Percentiles rank a stretch among this genome's conserved stretches.
These are phyloP conservation scores for Sequoia sempervirens DNA, from an alignment of 75 land plant species.

Conservation along the genomic window DNA sequence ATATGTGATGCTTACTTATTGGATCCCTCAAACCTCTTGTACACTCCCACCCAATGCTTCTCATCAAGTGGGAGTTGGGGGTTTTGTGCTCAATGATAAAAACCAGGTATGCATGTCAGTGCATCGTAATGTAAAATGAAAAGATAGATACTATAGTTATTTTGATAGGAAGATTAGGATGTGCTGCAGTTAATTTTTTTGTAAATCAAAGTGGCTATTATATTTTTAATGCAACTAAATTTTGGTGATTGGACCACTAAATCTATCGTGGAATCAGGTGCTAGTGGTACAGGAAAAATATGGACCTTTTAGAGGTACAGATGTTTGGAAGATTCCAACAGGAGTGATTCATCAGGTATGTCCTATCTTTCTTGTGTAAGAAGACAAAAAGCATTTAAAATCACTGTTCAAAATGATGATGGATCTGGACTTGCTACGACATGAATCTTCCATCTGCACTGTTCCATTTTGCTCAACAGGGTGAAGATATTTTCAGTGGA, in stretches of 20 bases:
- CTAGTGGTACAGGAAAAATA: constrained; percentile 39
- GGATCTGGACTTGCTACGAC: background rate
- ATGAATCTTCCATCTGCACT: background rate
- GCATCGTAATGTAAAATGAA: background rate
- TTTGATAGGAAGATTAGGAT: background rate
- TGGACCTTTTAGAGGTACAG: constrained; percentile 34
- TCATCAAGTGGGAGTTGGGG: constrained; percentile 46
- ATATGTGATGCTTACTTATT: constrained; percentile 31
- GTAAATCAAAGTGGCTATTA: background rate
- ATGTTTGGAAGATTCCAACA: constrained; percentile 46
- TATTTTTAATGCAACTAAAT: background rate
- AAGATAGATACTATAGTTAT: background rate
- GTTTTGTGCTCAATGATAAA: constrained; percentile 29
- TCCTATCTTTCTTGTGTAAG: background rate
- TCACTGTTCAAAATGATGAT: background rate
- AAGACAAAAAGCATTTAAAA: too few relatives aligned
- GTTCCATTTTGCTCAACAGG: constrained; percentile 23
- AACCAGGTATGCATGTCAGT: constrained; percentile 15
- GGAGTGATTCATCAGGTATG: constrained; percentile 32
- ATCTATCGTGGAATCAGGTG: constrained; percentile 9
- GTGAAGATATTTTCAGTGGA: constrained; percentile 49
- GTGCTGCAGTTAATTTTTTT: background rate
- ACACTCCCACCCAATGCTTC: constrained; percentile 44
- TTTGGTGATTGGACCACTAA: background rate
- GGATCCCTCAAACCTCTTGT: constrained; percentile 26